These are phyloP conservation scores for Stellera chamaejasme DNA, from an alignment of 345 rosid genomes.

Conservation along the genomic window DNA sequence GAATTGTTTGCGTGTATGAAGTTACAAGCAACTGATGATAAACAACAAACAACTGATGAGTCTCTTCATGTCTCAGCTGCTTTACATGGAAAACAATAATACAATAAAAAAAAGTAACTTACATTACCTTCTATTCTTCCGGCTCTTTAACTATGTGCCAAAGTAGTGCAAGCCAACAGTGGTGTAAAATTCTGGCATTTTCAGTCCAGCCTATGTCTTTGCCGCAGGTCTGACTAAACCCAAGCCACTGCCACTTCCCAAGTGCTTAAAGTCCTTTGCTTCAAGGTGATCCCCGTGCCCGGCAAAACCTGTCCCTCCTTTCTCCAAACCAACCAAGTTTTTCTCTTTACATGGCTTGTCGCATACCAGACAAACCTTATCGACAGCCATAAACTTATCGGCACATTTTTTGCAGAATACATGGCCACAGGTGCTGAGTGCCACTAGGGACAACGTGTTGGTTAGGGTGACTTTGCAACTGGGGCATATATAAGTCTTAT, in stretches of 20 bases:
- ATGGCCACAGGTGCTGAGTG: conserved; percentile 87
- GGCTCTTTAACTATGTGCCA: no score
- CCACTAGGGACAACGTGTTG: conserved; percentile 64
- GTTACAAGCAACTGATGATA: no score
- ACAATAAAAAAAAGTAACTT: no score
- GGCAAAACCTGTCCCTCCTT: conserved; percentile 90
- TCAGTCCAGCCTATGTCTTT: conserved; percentile 31
- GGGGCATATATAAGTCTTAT: conserved; percentile 71
- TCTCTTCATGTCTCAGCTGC: no score
- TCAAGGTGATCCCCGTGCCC: conserved; percentile 79
- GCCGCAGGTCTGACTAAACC: conserved; percentile 78
- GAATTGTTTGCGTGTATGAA: no score
- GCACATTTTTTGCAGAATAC: conserved; percentile 96
- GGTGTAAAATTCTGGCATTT: no score
- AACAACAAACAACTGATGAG: no score
- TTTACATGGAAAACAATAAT: no score
- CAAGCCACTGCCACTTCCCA: conserved; percentile 92
- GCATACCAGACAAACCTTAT: conserved; percentile 84
- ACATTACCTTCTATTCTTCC: no score
- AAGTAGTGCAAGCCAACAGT: neutral
- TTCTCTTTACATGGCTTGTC: conserved; percentile 63
- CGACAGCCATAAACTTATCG: conserved; percentile 57
- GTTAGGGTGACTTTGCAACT: conserved; percentile 96
- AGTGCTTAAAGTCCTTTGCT: conserved; percentile 86
- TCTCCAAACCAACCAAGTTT: conserved; percentile 63